Conservation (phyloP, 768 basidiomycete genomes). For the Boletus rubropictus region DNA sequence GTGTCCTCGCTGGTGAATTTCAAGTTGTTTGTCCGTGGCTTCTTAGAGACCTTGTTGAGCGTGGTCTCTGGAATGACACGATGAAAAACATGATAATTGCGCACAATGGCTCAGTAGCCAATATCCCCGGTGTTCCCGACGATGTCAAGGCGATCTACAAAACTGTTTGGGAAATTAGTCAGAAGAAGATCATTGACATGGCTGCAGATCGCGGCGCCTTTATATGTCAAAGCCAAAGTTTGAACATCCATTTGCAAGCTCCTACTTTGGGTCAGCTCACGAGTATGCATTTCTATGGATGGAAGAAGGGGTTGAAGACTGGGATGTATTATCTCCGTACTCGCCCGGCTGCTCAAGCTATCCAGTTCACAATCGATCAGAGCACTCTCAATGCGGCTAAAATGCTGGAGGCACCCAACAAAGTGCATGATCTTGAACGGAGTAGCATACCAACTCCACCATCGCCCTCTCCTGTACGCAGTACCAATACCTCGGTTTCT, state of each 20-base stretch:
- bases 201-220: conserved; percentile 98
- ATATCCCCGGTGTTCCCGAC: conserved; percentile 81
- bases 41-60: conserved; percentile 94
- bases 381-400: conserved; percentile 58
- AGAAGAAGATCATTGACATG: conserved; percentile 97
- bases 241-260: conserved; percentile 88
- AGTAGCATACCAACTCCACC: conserved; percentile 21
- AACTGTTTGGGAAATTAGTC: conserved; percentile 99
- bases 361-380: conserved; percentile 96
- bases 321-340: conserved; percentile 98
- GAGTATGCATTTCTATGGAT: conserved; percentile 98
- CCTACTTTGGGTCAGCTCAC: conserved; percentile 91
- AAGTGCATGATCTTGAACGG: conserved; percentile 13
- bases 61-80: conserved; percentile 92
- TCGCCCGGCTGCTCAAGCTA: conserved; percentile 89
- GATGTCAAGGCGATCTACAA: conserved; percentile 98
- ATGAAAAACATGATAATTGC: conserved; percentile 99
- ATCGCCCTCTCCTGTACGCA: conserved; percentile 22
- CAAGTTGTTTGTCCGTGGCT: conserved; percentile 99
- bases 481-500: conserved; percentile 26
- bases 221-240: conserved; percentile 92
- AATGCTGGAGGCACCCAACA: conserved; percentile 20
- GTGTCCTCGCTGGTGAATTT: conserved; percentile 99
- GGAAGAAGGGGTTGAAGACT: conserved; percentile 98
- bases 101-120: conserved; percentile 84